Percentiles rank a stretch among this genome's conserved stretches.
Evolutionary conservation across 1,284 basidiomycete species (phyloP).

Genomic region (Rhodotorula sp.): DNA sequence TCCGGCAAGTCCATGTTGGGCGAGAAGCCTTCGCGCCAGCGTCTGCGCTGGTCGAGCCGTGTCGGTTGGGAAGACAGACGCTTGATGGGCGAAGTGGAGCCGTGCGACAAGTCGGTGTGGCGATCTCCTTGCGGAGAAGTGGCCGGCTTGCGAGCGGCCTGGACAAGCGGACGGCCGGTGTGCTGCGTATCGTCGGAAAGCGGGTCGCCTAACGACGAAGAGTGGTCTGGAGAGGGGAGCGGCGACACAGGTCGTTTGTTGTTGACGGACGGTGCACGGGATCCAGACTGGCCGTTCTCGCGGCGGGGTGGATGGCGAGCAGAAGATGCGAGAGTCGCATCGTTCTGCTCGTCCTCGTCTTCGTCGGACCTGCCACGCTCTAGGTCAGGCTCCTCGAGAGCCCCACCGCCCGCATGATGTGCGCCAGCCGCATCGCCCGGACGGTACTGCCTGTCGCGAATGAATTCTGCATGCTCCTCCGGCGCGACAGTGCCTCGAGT

Average conservation of each 20-base stretch:
- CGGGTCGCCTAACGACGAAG: neutral
- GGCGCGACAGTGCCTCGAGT: neutral
- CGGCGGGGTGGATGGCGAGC: neutral
- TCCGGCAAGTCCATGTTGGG: slow-evolving; percentile 20
- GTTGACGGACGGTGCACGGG: neutral
- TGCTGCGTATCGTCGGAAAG: slow-evolving; percentile 9
- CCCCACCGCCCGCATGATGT: too few relatives aligned
- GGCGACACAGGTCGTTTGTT: neutral
- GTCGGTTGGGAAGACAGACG: neutral
- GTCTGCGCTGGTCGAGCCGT: neutral
- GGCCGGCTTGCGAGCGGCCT: neutral
- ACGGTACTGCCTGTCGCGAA: neutral
- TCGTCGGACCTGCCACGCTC: neutral
- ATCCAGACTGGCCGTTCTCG: neutral
- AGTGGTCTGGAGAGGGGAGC: neutral
- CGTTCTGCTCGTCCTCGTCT: neutral
- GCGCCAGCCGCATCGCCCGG: neutral
- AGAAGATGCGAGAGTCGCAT: too few relatives aligned
- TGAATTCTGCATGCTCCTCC: neutral
- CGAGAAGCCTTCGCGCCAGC: slow-evolving; percentile 24
- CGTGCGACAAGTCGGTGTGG: neutral
- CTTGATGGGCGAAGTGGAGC: neutral
- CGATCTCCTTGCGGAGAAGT: neutral
- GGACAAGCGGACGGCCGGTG: neutral
- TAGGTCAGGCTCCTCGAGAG: neutral